Percentiles rank a stretch among this genome's conserved stretches.
phyloP scores from a whole-genome alignment of 164 flowering plant genomes.

The Piper betle region DNA sequence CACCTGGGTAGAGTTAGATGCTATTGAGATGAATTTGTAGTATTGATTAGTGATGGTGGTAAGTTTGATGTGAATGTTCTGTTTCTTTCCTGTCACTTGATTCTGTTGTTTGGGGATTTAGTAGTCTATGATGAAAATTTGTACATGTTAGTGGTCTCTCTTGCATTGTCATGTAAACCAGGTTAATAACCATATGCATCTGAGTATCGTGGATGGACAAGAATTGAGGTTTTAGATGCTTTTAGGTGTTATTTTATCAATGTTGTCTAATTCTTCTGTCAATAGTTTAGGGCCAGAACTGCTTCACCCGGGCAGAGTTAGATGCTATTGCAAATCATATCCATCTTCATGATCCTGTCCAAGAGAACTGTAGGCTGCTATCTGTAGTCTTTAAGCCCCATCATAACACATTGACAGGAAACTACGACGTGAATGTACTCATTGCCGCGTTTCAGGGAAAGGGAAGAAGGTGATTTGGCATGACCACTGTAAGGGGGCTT shows the following conservation, averaged over 20 bases:
- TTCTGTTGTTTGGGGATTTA: background rate
- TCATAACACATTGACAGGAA: conserved; percentile 73
- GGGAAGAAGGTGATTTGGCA: conserved; percentile 86
- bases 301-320: conserved; percentile 51
- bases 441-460: conserved; percentile 67
- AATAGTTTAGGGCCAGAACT: conserved; percentile 45
- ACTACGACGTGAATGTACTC: conserved; percentile 81
- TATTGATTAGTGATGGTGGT: too few relatives aligned
- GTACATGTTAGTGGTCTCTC: too few relatives aligned
- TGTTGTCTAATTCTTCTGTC: conserved; percentile 3
- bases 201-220: too few relatives aligned
- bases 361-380: conserved; percentile 41
- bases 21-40: too few relatives aligned
- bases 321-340: conserved; percentile 50
- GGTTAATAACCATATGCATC: too few relatives aligned
- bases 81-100: background rate
- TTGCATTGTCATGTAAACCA: too few relatives aligned
- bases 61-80: too few relatives aligned
- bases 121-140: too few relatives aligned
- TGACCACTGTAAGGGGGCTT: conserved; percentile 60
- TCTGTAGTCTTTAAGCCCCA: conserved; percentile 72
- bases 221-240: too few relatives aligned
- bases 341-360: conserved; percentile 36
- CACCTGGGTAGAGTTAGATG: too few relatives aligned
- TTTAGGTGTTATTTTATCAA: too few relatives aligned